Percentiles rank a stretch among this genome's conserved stretches.
Conservation (phyloP, 768 basidiomycete species). For the Lanmaoa pseudosensibilis region DNA sequence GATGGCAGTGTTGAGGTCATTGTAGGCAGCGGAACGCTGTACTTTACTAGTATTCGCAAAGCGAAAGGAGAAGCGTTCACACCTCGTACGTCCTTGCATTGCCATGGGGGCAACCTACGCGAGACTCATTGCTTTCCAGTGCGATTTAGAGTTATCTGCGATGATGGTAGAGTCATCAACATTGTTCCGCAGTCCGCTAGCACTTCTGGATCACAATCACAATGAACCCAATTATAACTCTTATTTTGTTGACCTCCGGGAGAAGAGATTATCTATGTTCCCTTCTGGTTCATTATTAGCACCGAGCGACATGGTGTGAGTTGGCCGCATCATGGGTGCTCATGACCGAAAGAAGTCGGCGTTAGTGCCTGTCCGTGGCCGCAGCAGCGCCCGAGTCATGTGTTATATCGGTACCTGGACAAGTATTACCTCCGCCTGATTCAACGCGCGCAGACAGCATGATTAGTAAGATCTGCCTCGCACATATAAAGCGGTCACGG, state of each 20-base stretch:
- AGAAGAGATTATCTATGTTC: background rate
- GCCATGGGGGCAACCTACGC: background rate
- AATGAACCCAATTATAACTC: background rate
- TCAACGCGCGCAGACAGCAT: too few relatives aligned
- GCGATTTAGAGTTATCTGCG: slow-evolving; percentile 65
- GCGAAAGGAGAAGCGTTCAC: slow-evolving; percentile 70
- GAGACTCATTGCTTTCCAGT: slow-evolving; percentile 37
- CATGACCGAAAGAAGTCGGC: background rate
- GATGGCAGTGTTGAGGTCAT: background rate
- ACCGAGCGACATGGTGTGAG: background rate
- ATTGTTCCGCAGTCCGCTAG: slow-evolving; percentile 10
- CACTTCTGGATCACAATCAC: background rate
- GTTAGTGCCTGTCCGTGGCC: background rate
- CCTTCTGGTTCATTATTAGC: background rate
- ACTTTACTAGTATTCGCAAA: slow-evolving; percentile 81
- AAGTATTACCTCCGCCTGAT: too few relatives aligned
- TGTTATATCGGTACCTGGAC: too few relatives aligned
- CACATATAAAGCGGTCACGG: slow-evolving; percentile 2
- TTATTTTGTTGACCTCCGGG: background rate
- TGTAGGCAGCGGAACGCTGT: slow-evolving; percentile 70
- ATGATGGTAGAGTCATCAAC: slow-evolving; percentile 54
- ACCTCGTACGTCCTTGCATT: slow-evolving; percentile 44
- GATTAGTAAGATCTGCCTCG: background rate
- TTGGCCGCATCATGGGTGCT: background rate
- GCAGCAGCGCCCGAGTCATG: background rate